Conservation (phyloP, 2,329 filamentous ascomycete species). For the Macrophomina tecta region DNA sequence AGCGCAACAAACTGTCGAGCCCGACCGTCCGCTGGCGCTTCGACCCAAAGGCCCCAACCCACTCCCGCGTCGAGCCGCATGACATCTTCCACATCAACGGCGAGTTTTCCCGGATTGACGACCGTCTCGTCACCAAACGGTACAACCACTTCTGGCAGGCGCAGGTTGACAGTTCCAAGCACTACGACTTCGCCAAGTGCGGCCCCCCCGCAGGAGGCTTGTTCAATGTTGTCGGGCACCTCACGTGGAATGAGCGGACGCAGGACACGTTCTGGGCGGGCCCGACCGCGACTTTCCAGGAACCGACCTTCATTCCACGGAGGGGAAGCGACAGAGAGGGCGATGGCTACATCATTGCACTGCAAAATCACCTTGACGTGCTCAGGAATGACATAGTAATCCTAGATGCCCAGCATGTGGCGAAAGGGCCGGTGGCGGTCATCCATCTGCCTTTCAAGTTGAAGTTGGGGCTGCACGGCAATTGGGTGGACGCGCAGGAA, state of each 20-base stretch:
- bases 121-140: constrained; percentile 48
- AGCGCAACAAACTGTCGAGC: constrained; percentile 49
- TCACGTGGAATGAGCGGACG: constrained; percentile 40
- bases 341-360: constrained; percentile 56
- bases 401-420: constrained; percentile 49
- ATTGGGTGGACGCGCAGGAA: constrained; percentile 41
- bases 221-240: constrained; percentile 44
- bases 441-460: constrained; percentile 49
- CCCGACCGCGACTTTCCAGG: constrained; percentile 55
- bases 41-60: constrained; percentile 41
- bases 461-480: constrained; percentile 41
- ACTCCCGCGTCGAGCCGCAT: constrained; percentile 38
- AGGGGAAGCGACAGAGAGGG: constrained; percentile 51
- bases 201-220: constrained; percentile 40
- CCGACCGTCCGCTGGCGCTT: constrained; percentile 50
- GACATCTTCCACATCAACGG: constrained; percentile 47
- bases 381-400: constrained; percentile 49
- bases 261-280: constrained; percentile 45
- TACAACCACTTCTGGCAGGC: constrained; percentile 51
- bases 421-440: constrained; percentile 47
- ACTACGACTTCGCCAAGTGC: constrained; percentile 42
- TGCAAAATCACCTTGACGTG: constrained; percentile 51
- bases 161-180: constrained; percentile 43
- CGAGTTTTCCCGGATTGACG: constrained; percentile 55
- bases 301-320: constrained; percentile 60